Percentiles rank a stretch among this genome's conserved stretches.
Conservation (phyloP, 2,329 filamentous ascomycete species). For the Epichloe sylvatica region DNA sequence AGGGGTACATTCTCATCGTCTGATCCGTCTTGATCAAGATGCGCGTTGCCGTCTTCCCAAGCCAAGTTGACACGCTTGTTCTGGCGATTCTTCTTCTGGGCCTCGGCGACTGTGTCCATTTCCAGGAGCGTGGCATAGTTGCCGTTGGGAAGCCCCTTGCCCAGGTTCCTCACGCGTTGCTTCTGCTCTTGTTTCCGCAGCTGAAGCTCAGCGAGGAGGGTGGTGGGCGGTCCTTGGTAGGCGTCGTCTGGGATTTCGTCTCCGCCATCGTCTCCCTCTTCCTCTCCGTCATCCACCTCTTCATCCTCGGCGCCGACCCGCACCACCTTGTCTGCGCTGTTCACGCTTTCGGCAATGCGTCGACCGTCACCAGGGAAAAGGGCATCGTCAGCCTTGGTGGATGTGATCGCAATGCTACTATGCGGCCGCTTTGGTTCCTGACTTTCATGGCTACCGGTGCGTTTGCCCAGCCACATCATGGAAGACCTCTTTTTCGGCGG, state of each 20-base stretch:
- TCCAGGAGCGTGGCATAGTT: constrained; percentile 83
- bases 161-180: constrained; percentile 52
- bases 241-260: constrained; percentile 33
- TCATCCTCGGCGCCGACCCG: constrained; percentile 15
- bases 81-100: constrained; percentile 62
- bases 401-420: constrained; percentile 13
- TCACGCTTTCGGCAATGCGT: not conserved
- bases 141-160: constrained; percentile 52
- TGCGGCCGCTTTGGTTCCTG: constrained; percentile 15
- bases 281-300: constrained; percentile 12
- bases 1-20: constrained; percentile 81
- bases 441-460: constrained; percentile 17
- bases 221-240: constrained; percentile 66
- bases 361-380: not conserved
- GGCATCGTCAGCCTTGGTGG: constrained; percentile 9
- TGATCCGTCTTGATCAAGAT: constrained; percentile 29
- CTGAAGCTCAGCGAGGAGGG: constrained; percentile 81
- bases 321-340: constrained; percentile 6
- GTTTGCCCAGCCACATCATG: constrained; percentile 33
- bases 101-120: constrained; percentile 77
- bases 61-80: constrained; percentile 70
- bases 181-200: constrained; percentile 82
- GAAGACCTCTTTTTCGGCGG: constrained; percentile 35
- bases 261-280: constrained; percentile 25
- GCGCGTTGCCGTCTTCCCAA: constrained; percentile 61